Conservation (phyloP, 345 rosid species). For the Gossypium turneri region DNA sequence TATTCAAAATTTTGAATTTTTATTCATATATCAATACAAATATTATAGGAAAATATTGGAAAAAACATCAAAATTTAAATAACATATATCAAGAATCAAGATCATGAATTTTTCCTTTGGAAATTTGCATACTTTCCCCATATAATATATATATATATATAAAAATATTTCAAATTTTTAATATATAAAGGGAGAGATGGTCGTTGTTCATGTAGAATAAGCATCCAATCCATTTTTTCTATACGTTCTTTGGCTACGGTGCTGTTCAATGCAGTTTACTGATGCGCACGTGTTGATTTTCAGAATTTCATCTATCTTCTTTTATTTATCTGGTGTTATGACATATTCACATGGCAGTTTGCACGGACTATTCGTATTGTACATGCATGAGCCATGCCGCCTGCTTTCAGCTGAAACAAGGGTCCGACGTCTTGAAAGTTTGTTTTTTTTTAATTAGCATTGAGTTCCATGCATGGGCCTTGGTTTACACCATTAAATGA, state of each 20-base stretch:
- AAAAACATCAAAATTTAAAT: no score
- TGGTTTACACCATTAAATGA: not conserved
- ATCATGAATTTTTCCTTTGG: not conserved
- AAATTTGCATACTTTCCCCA: not conserved
- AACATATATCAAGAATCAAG: not conserved
- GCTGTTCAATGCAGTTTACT: not conserved
- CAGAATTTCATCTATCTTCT: no score
- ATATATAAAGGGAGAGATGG: not conserved
- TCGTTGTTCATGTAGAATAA: not conserved
- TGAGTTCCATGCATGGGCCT: constrained; percentile 1
- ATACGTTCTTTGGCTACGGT: not conserved
- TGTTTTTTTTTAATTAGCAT: not conserved
- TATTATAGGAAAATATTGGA: no score
- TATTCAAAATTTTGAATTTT: no score
- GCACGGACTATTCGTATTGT: not conserved
- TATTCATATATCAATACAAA: not conserved
- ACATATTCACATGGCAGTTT: constrained; percentile 2
- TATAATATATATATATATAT: not conserved
- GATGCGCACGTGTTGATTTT: not conserved
- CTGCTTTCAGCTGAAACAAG: constrained; percentile 10
- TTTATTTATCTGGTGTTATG: not conserved
- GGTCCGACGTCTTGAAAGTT: not conserved
- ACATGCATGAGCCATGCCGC: constrained; percentile 4
- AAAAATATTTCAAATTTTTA: not conserved
- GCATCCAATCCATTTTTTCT: not conserved